phyloP scores from a whole-genome alignment of 306 rosid genomes.

The Quercus glauca region DNA sequence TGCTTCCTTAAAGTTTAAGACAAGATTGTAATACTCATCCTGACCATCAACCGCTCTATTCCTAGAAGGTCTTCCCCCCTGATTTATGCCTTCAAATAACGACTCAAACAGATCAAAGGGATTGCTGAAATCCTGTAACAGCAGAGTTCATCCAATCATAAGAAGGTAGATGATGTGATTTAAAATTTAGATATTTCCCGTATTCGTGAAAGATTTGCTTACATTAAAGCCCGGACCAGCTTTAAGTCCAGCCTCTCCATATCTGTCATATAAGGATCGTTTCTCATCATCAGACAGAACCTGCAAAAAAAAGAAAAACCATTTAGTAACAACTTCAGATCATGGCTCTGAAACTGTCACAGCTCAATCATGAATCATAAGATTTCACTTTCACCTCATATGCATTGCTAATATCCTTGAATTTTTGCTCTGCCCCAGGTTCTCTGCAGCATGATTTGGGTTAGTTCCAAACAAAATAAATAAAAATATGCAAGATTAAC shows the following conservation, averaged over 20 bases:
- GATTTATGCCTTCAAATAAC: slow-evolving; percentile 51
- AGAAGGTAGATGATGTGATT: slow-evolving; percentile 1
- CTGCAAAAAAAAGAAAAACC: slow-evolving; percentile 42
- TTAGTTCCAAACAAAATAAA: slow-evolving; percentile 5
- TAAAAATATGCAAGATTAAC: slow-evolving; percentile 8
- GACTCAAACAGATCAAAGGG: slow-evolving; percentile 68
- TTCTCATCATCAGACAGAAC: slow-evolving; percentile 98
- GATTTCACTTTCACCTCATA: slow-evolving; percentile 66
- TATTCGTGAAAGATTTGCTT: slow-evolving; percentile 35
- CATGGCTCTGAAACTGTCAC: slow-evolving; percentile 3
- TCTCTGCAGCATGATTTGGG: slow-evolving; percentile 57
- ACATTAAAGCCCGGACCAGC: slow-evolving; percentile 86
- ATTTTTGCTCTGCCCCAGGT: slow-evolving; percentile 79
- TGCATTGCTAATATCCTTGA: slow-evolving; percentile 93
- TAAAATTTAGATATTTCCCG: background rate
- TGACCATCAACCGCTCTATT: slow-evolving; percentile 63
- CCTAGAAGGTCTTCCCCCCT: slow-evolving; percentile 55
- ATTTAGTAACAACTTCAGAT: slow-evolving; percentile 12
- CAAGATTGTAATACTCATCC: slow-evolving; percentile 69
- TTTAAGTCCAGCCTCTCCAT: slow-evolving; percentile 97
- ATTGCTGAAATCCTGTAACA: slow-evolving; percentile 58
- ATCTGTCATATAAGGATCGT: slow-evolving; percentile 74
- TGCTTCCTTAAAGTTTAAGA: slow-evolving; percentile 91
- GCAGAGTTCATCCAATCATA: background rate
- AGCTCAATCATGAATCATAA: slow-evolving; percentile 10